Conservation (phyloP, 768 basidiomycete species). For the Pleurotus salmoneostramineus region DNA sequence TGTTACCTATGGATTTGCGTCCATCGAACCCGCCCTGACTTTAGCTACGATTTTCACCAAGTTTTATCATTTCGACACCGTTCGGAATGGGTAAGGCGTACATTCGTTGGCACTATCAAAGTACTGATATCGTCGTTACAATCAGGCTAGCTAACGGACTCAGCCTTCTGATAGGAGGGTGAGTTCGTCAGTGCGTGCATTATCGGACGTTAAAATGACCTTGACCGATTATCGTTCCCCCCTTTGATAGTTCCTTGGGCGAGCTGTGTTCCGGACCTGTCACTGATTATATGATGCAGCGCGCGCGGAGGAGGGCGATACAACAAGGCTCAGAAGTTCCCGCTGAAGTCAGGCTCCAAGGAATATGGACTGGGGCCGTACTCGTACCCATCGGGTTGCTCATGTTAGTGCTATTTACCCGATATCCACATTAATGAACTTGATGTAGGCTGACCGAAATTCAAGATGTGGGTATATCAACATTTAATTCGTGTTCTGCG, state of each 20-base stretch:
- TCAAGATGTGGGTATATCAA: no score
- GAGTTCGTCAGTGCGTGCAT: slow-evolving; percentile 8
- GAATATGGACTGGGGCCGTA: slow-evolving; percentile 35
- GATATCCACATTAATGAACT: no score
- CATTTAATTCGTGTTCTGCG: no score
- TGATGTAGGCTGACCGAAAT: no score
- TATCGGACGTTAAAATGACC: background rate
- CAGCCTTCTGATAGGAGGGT: slow-evolving; percentile 31
- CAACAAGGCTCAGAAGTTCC: slow-evolving; percentile 19
- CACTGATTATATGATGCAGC: slow-evolving; percentile 31
- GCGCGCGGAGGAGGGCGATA: slow-evolving; percentile 24
- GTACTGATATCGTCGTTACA: background rate
- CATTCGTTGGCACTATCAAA: no score
- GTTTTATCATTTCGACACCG: slow-evolving; percentile 34
- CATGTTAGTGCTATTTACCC: slow-evolving; percentile 19
- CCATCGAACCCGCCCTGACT: slow-evolving; percentile 35
- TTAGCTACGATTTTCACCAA: slow-evolving; percentile 32
- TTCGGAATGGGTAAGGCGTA: slow-evolving; percentile 25
- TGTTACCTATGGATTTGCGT: slow-evolving; percentile 33
- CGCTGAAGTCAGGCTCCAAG: slow-evolving; percentile 30
- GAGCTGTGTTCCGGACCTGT: slow-evolving; percentile 32
- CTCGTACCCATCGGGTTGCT: slow-evolving; percentile 28
- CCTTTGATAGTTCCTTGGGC: slow-evolving; percentile 22
- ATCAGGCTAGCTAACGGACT: slow-evolving; percentile 32
- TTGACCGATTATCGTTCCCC: background rate